A percentile compares a stretch with the other conserved stretches of the same genome.
Conservation (phyloP, 2,329 filamentous ascomycete genomes). For the Ceratocystis albifundus region DNA sequence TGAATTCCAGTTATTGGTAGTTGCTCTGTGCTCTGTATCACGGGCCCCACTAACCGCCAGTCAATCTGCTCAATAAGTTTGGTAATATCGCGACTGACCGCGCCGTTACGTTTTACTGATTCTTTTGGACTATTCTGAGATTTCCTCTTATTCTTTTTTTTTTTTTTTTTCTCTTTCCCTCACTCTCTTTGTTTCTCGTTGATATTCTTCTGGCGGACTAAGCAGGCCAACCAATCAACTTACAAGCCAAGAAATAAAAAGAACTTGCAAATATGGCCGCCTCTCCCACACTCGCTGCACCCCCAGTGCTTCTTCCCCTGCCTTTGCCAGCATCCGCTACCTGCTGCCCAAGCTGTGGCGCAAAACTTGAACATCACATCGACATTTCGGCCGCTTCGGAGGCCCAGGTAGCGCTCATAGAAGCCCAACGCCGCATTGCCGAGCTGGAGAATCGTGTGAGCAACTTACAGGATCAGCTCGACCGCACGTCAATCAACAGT, state of each 20-base stretch:
- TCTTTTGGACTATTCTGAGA: background rate
- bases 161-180: no score
- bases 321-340: slow-evolving; percentile 27
- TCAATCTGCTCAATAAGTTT: background rate
- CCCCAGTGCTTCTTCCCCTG: slow-evolving; percentile 18
- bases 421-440: slow-evolving; percentile 49
- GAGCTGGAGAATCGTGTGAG: slow-evolving; percentile 62
- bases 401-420: slow-evolving; percentile 24
- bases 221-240: no score
- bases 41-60: background rate
- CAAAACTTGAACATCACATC: slow-evolving; percentile 30
- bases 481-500: background rate
- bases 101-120: background rate
- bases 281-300: slow-evolving; percentile 12
- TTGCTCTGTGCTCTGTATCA: slow-evolving; percentile 2
- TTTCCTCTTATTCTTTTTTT: background rate
- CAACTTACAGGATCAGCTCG: slow-evolving; percentile 52
- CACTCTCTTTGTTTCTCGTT: background rate
- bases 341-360: slow-evolving; percentile 44
- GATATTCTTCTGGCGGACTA: background rate
- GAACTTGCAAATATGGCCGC: slow-evolving; percentile 3
- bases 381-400: slow-evolving; percentile 24
- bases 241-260: background rate
- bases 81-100: background rate
- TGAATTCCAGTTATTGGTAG: background rate